Conservation (phyloP, 1,284 basidiomycete species). For the Irpex sp. region DNA sequence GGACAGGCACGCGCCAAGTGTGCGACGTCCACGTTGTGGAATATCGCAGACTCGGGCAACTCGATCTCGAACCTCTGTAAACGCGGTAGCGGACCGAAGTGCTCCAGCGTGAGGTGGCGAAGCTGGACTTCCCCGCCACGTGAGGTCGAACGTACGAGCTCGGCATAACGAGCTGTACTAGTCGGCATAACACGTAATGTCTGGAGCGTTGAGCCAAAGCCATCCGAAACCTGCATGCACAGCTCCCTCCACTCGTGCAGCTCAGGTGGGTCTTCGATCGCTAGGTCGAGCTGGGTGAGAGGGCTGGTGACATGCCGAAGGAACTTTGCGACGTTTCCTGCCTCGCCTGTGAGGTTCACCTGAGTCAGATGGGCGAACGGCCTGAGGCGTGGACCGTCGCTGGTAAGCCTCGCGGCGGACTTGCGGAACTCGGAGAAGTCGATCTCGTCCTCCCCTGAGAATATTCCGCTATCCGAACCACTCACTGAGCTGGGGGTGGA, state of each 20-base stretch:
- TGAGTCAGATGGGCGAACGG: constrained; percentile 56
- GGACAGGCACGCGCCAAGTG: constrained; percentile 59
- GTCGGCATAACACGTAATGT: constrained; percentile 59
- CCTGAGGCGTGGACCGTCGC: constrained; percentile 36
- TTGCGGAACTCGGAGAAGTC: constrained; percentile 71
- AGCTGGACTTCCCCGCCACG: constrained; percentile 43
- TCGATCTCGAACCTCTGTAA: constrained; percentile 66
- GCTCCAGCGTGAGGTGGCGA: constrained; percentile 55
- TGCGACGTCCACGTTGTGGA: constrained; percentile 55
- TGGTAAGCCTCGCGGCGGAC: constrained; percentile 56
- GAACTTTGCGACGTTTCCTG: constrained; percentile 64
- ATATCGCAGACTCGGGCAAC: constrained; percentile 67
- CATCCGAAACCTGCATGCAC: constrained; percentile 55
- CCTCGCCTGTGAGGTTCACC: constrained; percentile 65
- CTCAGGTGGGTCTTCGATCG: constrained; percentile 73
- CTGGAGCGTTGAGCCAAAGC: constrained; percentile 55
- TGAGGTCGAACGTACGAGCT: constrained; percentile 63
- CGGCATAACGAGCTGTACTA: constrained; percentile 57
- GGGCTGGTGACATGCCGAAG: constrained; percentile 61
- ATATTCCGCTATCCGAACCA: constrained; percentile 69
- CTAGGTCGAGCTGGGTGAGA: constrained; percentile 60
- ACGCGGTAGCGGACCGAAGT: constrained; percentile 48
- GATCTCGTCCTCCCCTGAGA: constrained; percentile 54
- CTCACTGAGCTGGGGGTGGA: constrained; percentile 63
- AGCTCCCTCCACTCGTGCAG: constrained; percentile 70